Evolutionary conservation across 768 basidiomycete genomes (phyloP), one percentile per base, ranked within the genome.

Genomic region (Suillus subluteus): DNA sequence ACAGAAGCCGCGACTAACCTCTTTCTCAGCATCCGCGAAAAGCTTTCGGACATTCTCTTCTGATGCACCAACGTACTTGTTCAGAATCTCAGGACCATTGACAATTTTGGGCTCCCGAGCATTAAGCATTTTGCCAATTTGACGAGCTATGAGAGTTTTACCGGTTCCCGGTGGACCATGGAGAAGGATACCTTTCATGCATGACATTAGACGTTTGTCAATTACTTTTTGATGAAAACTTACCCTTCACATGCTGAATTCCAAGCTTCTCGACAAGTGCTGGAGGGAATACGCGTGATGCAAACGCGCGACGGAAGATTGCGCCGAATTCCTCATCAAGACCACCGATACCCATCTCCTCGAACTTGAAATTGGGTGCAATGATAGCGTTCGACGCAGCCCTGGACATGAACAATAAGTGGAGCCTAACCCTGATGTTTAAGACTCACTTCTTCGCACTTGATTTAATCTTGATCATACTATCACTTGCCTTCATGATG

Each of bases 321-420:
- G 95, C 90, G 65, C 88, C 88, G 75, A 99, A 99, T 75, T 99
- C 98, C 9, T 88, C 83, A 76, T 99, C 98, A 41, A 99, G 83
- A 73, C 98, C 98, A 73, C 98, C 98, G 73, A 99, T 99, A 21
- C 98, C 98, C 97, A 99, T 99, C 77, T 99, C 98, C 74, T 97
- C 94, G 68, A 99, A 99, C 79, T 98, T 99, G 87, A 99, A 99
- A 79, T 98, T 98, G 1, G 98, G 95, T 0, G 95, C 90, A 12
- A 99, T 86, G 71, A 99, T 97, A 0, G 98, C 95, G 75, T 98
- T 99, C 8, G 96, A 88, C 6, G 95, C 90, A 0, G 94, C 88
- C 72, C 95, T 96, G 58, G 4, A 58, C 58, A 18, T 30, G 43
- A 32, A 3, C 11, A n/a, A 68, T 72, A n/a, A 72, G 62, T 6